Evolutionary conservation across 768 basidiomycete species (phyloP), one percentile per base, ranked within the genome.

Genomic region (Infundibulicybe gibba): DNA sequence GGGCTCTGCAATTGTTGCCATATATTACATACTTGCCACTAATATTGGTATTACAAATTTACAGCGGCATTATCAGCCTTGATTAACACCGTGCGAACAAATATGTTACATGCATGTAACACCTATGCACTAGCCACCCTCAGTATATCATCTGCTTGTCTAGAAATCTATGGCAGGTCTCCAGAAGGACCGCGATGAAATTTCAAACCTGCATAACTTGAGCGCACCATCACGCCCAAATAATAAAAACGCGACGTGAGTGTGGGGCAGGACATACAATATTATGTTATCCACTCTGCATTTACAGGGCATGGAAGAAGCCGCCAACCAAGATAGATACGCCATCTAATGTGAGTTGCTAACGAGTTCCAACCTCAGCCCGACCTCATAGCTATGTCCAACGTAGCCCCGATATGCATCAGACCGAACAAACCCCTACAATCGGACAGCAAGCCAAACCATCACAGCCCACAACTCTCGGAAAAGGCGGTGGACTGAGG

Each of bases 221-320:
- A 3, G 8, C 4, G 8, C 3, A 10, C 35, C 10, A 19, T 10
- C 35, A 10, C 35, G 6, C 17, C 10, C 17, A 3, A 38, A 38
- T 19, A 3, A 38, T 38, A 38, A 10, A 38, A 10, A 38, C 35
- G 35, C 35, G 35, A 4, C 35, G 17, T n/a, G 17, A 38, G 35
- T 38, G 35, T 10, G 17, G 14, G 17, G n/a, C n/a, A 38, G 17
- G 4, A 38, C 17, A n/a, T 38, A n/a, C 10, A 14, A 38, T 38
- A 19, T 38, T 14, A 14, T 38, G 17, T 38, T 38, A 38, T 10
- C 35, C 35, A 38, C 35, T 48, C 10, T 21, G 30, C 35, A 8
- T 17, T n/a, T 13, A 6, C 20, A 38, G 32, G 37, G 34, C 20
- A 34, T 60, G 58, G 56, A 58, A 49, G 5, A 51, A 54, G 37